Base-by-base conservation (phyloP, 2,329 filamentous ascomycete species). In the Didymellaceae sp. region DNA sequence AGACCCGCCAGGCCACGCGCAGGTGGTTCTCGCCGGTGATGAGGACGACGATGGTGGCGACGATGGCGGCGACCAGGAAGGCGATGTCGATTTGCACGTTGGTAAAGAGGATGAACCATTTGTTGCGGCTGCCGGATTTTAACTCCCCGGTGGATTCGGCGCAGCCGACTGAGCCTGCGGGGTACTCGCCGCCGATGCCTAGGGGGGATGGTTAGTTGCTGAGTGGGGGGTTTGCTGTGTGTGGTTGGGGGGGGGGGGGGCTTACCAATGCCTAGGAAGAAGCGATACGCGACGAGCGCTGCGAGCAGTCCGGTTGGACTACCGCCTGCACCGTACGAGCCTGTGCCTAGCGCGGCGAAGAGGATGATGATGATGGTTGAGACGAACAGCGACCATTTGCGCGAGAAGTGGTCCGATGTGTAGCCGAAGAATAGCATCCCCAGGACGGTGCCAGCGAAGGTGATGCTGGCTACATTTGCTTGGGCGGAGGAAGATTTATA, bases 31-130 rank as follows among this genome's bases (percentile, higher is more conserved):
- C 67, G 68, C 86, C 68, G 0, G 71, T 74, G 14, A 66, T 66
- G 49, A 81, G 79, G 17, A 86, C 81, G 21, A 88, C 71, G 35
- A 88, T 77, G 74, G 86, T 86, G 0, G 91, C 89, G 1, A 94
- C 85, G 54, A 96, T 84, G 0, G 89, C 86, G 7, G 90, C 86
- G 46, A 93, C 79, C 1, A 95, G 88, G 58, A 95, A 96, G 1
- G 90, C 91, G 44, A 85, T 83, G 67, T 95, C 90, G 53, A 96
- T 95, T 79, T 91, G 89, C 18, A 88, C 85, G 73, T 95, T 95
- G 37, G 90, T 96, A 72, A 94, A 95, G 58, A 96, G 80, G 34
- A 77, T 75, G 56, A 78, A 97, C 90, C 91, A 96, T 30, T 88
- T 81, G 68, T 97, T 93, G n/a, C 92, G 81, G 13, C 88, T 87